Conservation (phyloP, 257 asterid species). For the Ajuga chamaepitys region DNA sequence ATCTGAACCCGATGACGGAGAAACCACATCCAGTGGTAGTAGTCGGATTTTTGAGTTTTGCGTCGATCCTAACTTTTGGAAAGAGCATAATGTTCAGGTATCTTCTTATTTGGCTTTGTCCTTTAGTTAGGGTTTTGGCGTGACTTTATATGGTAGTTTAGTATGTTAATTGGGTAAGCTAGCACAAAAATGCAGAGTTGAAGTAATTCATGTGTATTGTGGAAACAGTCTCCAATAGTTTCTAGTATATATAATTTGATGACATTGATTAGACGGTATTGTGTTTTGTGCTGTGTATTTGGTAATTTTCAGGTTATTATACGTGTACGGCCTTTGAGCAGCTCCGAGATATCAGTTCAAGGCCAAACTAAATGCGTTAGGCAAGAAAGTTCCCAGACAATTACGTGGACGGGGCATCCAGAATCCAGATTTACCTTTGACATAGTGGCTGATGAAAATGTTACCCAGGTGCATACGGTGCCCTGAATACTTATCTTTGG, state of each 20-base stretch:
- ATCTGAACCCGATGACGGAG: constrained; percentile 32
- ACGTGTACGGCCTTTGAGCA: constrained; percentile 76
- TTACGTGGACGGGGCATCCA: constrained; percentile 87
- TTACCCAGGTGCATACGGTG: constrained; percentile 59
- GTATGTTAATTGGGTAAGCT: neutral
- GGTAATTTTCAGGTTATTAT: constrained; percentile 62
- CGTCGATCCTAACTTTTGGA: constrained; percentile 79
- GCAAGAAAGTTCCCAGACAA: constrained; percentile 83
- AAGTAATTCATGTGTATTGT: neutral
- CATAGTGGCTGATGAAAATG: constrained; percentile 84
- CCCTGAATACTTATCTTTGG: neutral
- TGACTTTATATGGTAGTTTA: neutral
- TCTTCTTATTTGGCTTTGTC: neutral
- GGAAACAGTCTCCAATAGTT: neutral
- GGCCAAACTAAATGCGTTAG: constrained; percentile 69
- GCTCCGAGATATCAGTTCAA: constrained; percentile 66
- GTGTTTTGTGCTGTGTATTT: neutral
- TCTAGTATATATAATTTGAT: neutral
- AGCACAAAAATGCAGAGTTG: neutral
- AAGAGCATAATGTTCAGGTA: constrained; percentile 88
- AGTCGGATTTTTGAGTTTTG: constrained; percentile 55
- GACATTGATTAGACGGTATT: neutral
- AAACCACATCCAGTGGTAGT: neutral
- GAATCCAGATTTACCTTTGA: constrained; percentile 89
- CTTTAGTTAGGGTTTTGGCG: constrained; percentile 4